phyloP scores from a whole-genome alignment of 2,329 filamentous ascomycete species.

The Sordariomycetes sp. region DNA sequence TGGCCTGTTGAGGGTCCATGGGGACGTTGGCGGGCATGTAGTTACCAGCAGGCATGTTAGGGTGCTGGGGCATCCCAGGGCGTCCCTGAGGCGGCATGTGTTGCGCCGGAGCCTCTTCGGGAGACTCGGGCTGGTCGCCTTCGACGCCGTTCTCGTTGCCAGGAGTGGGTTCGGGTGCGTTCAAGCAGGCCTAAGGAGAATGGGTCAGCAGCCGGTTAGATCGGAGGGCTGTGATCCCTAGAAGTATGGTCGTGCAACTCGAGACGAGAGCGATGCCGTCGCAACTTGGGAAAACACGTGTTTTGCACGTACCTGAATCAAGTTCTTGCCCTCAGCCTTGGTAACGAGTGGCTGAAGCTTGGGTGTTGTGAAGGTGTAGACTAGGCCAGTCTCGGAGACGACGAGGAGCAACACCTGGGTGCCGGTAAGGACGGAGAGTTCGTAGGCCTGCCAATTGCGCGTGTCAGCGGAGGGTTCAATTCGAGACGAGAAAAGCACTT shows the following conservation, averaged over 20 bases:
- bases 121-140: conserved; percentile 75
- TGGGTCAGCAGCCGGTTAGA: no score
- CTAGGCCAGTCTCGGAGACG: conserved; percentile 86
- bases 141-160: conserved; percentile 77
- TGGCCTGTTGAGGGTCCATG: conserved; percentile 67
- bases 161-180: conserved; percentile 81
- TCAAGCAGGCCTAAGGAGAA: conserved; percentile 86
- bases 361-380: conserved; percentile 94
- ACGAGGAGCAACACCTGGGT: conserved; percentile 95
- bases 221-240: no score
- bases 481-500: no score
- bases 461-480: background rate
- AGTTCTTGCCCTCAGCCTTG: conserved; percentile 97
- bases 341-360: conserved; percentile 97
- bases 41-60: conserved; percentile 54
- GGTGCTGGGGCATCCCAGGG: conserved; percentile 56
- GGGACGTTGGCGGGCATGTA: conserved; percentile 54
- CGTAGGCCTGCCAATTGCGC: conserved; percentile 64
- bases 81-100: conserved; percentile 59
- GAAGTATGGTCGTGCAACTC: no score
- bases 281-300: background rate
- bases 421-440: conserved; percentile 92
- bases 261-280: background rate
- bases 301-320: conserved; percentile 82
- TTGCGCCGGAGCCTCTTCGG: conserved; percentile 68